Percentiles rank a stretch among this genome's conserved stretches.
These are phyloP conservation scores for Quercus phellos DNA, from an alignment of 331 rosid species.

Conservation along the genomic window DNA sequence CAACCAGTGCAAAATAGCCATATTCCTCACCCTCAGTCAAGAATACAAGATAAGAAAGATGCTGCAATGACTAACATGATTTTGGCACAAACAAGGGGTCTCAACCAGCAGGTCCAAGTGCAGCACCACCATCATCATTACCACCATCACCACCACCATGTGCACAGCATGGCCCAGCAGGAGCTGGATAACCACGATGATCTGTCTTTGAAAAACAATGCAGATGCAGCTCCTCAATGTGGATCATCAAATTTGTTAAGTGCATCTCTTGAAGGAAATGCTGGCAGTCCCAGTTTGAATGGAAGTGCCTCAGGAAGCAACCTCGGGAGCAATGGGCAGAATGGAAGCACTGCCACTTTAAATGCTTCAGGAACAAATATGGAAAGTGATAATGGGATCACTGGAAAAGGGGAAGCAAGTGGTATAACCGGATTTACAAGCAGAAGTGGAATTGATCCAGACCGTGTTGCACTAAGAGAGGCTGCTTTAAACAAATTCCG, in stretches of 20 bases:
- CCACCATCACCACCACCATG: constrained; percentile 17
- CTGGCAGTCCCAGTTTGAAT: constrained; percentile 8
- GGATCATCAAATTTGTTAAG: constrained; percentile 10
- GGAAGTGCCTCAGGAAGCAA: constrained; percentile 22
- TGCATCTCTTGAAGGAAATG: neutral
- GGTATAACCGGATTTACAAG: constrained; percentile 2
- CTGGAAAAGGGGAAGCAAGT: constrained; percentile 7
- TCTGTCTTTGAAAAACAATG: neutral
- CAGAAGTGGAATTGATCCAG: constrained; percentile 3
- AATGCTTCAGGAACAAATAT: constrained; percentile 4
- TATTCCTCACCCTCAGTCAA: constrained; percentile 2
- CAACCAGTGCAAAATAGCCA: constrained; percentile 12
- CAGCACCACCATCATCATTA: constrained; percentile 20
- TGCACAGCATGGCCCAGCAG: constrained; percentile 7
- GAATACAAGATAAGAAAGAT: constrained; percentile 16
- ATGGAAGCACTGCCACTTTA: constrained; percentile 8
- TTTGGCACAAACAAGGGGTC: constrained; percentile 1
- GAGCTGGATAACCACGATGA: neutral
- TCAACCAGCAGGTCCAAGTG: constrained; percentile 14
- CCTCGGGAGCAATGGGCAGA: constrained; percentile 15
- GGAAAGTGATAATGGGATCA: neutral
- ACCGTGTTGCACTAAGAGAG: constrained; percentile 26
- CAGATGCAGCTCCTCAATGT: constrained; percentile 6
- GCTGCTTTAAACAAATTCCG: constrained; percentile 44
- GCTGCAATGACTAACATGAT: neutral